Evolutionary conservation across 192 early-diverging fungal genomes (phyloP).

Genomic region (Chytriomyces confervae): DNA sequence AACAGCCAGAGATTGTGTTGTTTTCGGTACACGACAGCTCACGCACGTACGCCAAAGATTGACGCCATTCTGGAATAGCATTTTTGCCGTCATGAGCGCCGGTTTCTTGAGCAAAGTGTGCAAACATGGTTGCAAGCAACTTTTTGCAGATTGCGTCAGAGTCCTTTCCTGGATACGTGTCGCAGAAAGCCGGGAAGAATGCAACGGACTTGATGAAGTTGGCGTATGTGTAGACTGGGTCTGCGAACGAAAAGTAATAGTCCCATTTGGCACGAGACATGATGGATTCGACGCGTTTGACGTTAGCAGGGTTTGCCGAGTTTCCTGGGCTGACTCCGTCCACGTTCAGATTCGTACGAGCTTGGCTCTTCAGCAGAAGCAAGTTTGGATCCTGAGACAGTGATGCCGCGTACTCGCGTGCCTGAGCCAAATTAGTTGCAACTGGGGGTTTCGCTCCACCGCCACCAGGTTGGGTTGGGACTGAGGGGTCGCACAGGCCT

Average conservation of each 20-base stretch:
- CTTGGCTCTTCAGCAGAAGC: not conserved
- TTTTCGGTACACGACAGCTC: constrained; percentile 13
- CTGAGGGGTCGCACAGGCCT: constrained; percentile 16
- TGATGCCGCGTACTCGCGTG: constrained; percentile 8
- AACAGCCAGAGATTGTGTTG: constrained; percentile 1
- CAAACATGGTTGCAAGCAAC: constrained; percentile 34
- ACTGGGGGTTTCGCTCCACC: not conserved
- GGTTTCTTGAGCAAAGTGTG: constrained; percentile 36
- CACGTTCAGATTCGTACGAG: not conserved
- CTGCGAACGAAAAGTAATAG: constrained; percentile 19
- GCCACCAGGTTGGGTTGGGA: not conserved
- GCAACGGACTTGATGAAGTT: constrained; percentile 35
- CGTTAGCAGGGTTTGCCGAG: constrained; percentile 8
- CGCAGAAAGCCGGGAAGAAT: constrained; percentile 28
- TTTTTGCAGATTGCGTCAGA: constrained; percentile 26
- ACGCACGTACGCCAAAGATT: not conserved
- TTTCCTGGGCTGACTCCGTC: constrained; percentile 12
- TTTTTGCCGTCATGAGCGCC: constrained; percentile 7
- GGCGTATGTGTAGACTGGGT: constrained; percentile 31
- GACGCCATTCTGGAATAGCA: constrained; percentile 32
- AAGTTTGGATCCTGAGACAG: not conserved
- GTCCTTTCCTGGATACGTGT: constrained; percentile 21
- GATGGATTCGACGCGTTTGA: constrained; percentile 17
- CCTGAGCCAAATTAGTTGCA: constrained; percentile 3
- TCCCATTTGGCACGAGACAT: constrained; percentile 9